phyloP scores from a whole-genome alignment of 2,329 filamentous ascomycete genomes.

The Nannizziopsis arthrosporioides region DNA sequence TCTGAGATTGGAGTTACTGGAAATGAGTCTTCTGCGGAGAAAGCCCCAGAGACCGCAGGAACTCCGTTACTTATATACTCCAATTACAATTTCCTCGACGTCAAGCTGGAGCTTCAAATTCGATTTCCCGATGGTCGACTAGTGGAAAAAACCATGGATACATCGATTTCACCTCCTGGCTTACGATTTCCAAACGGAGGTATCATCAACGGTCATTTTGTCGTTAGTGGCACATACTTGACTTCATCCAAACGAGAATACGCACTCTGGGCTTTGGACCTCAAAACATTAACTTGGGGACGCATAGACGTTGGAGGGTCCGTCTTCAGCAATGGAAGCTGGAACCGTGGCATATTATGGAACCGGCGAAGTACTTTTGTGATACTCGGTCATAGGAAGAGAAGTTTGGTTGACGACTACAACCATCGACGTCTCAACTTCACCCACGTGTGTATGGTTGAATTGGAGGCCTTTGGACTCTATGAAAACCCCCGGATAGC shows the following conservation, averaged over 20 bases:
- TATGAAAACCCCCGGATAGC: conserved; percentile 86
- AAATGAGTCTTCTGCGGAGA: conserved; percentile 25
- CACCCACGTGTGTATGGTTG: conserved; percentile 89
- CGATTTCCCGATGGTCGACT: conserved; percentile 72
- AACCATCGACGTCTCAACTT: conserved; percentile 98
- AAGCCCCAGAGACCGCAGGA: conserved; percentile 30
- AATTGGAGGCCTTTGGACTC: conserved; percentile 90
- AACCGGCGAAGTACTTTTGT: conserved; percentile 88
- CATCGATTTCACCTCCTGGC: conserved; percentile 75
- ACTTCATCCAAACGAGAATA: conserved; percentile 98
- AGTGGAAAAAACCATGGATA: conserved; percentile 72
- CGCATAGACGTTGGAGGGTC: conserved; percentile 89
- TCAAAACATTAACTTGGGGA: conserved; percentile 81
- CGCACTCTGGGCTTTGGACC: conserved; percentile 85
- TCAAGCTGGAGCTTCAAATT: conserved; percentile 88
- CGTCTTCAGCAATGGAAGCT: conserved; percentile 93
- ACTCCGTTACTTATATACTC: conserved; percentile 89
- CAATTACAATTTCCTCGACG: conserved; percentile 97
- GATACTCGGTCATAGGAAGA: conserved; percentile 83
- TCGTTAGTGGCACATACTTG: conserved; percentile 92
- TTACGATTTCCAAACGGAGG: conserved; percentile 92
- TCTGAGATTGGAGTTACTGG: conserved; percentile 35
- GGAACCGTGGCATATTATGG: conserved; percentile 94
- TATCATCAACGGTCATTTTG: conserved; percentile 89
- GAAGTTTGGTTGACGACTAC: conserved; percentile 92